These are phyloP conservation scores for Irpex sp. DNA, from an alignment of 1,284 basidiomycete species.

Conservation along the genomic window DNA sequence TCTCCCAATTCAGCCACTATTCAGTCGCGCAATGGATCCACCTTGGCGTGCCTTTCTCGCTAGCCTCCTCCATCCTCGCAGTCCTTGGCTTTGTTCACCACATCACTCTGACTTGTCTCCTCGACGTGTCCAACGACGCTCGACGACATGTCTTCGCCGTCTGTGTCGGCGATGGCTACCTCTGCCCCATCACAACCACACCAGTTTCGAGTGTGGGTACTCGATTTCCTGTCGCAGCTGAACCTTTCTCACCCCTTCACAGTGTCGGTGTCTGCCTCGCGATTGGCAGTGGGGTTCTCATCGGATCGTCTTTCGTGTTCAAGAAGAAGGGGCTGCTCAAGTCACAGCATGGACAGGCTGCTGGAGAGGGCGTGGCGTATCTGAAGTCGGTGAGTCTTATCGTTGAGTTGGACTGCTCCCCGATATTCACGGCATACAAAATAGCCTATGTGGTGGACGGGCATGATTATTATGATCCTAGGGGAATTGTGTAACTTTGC, in stretches of 20 bases:
- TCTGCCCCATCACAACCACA: slow-evolving; percentile 9
- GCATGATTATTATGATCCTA: slow-evolving; percentile 45
- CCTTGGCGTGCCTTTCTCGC: not conserved
- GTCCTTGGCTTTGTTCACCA: not conserved
- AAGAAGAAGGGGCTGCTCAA: slow-evolving; percentile 55
- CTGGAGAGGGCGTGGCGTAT: slow-evolving; percentile 65
- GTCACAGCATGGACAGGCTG: slow-evolving; percentile 41
- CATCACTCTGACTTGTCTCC: slow-evolving; percentile 20
- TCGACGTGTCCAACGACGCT: slow-evolving; percentile 12
- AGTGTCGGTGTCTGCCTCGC: slow-evolving; percentile 35
- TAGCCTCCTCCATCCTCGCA: not conserved
- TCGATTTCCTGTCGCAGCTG: not conserved
- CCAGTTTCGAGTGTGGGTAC: slow-evolving; percentile 15
- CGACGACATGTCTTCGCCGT: slow-evolving; percentile 3
- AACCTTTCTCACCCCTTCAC: not conserved
- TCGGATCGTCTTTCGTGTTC: slow-evolving; percentile 56
- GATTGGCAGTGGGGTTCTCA: slow-evolving; percentile 57
- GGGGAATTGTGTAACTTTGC: slow-evolving; percentile 32
- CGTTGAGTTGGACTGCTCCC: not conserved
- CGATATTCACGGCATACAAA: not conserved
- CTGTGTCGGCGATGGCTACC: slow-evolving; percentile 1
- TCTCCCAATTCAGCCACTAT: not conserved
- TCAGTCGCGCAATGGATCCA: not conserved
- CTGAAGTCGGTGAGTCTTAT: slow-evolving; percentile 42
- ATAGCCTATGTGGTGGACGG: slow-evolving; percentile 51